phyloP scores from a whole-genome alignment of 768 basidiomycete genomes.

The Lepiota venenata region DNA sequence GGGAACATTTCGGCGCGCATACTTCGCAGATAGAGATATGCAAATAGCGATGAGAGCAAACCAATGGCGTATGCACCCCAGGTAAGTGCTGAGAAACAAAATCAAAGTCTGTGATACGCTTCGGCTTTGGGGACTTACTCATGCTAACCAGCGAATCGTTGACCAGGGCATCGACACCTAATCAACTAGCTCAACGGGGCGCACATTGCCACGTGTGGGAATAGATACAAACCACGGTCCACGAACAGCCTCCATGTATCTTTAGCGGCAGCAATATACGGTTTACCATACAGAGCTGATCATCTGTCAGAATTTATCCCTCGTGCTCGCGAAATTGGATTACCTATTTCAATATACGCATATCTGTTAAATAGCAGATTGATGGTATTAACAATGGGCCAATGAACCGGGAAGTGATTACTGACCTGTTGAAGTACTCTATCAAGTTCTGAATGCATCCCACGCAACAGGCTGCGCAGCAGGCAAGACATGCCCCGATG shows the following conservation, averaged over 20 bases:
- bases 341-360: conserved; percentile 81
- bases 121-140: conserved; percentile 40
- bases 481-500: conserved; percentile 69
- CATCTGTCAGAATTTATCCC: not conserved
- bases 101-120: not conserved
- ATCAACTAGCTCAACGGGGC: conserved; percentile 11
- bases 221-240: conserved; percentile 50
- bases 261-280: conserved; percentile 76
- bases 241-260: conserved; percentile 79
- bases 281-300: conserved; percentile 78
- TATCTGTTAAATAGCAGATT: conserved; percentile 39
- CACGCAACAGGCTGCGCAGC: conserved; percentile 77
- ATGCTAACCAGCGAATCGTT: conserved; percentile 82
- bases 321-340: conserved; percentile 8
- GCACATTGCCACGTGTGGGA: conserved; percentile 9
- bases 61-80: conserved; percentile 83
- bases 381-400: not conserved
- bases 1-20: conserved; percentile 23
- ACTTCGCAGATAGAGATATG: conserved; percentile 75
- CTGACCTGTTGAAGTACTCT: conserved; percentile 75
- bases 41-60: conserved; percentile 70
- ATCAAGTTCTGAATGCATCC: conserved; percentile 67
- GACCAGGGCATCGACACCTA: conserved; percentile 71
- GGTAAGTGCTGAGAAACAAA: conserved; percentile 46
- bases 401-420: not conserved